Base-by-base conservation (phyloP, 495 filamentous ascomycete genomes). In the Hypoxylon cercidicola region DNA sequence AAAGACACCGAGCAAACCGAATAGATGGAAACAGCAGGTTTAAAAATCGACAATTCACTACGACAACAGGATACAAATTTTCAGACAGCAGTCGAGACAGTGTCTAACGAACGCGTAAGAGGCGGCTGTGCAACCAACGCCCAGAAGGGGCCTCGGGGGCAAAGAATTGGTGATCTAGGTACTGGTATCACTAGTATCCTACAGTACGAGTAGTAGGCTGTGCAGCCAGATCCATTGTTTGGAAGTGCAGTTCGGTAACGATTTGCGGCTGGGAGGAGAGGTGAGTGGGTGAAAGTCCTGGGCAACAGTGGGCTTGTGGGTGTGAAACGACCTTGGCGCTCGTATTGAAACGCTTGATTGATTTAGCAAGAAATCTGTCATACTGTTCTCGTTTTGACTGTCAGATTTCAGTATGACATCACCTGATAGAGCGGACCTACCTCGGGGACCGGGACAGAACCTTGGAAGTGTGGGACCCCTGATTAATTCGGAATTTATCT, bases 271-370 rank as follows among this genome's bases (percentile, higher is more conserved):
- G 34, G n/a, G 12, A 51, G 43, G 20, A 34, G 41, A 55, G 54
- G 21, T 68, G 55, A 68, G 60, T 60, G 55, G 60, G 37, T 15
- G 34, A 43, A 18, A 35, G 12, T 37, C 16, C 10, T 60, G 9
- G 3, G 13, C 16, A 32, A 32, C 10, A 16, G 21, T 48, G 52
- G 60, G 55, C 16, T 2, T 6, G 8, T 18, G 16, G 45, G 49
- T 30, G 25, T 20, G 45, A 68, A 48, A 60, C 55, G 3, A 20
- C 20, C 60, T 68, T 64, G 65, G 65, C 65, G 45, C 49, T 68
- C 65, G 65, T 68, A 68, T 68, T 68, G 65, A 68, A 60, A 68
- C 65, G 28, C 43, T 61, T 56, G 50, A 51, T 37, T 23, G 51
- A 51, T 61, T 61, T 61, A 39, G 40, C 13, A 21, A 48, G 46